Conservation (phyloP, 2,329 filamentous ascomycete genomes). For the Boeremia lycopersici region DNA sequence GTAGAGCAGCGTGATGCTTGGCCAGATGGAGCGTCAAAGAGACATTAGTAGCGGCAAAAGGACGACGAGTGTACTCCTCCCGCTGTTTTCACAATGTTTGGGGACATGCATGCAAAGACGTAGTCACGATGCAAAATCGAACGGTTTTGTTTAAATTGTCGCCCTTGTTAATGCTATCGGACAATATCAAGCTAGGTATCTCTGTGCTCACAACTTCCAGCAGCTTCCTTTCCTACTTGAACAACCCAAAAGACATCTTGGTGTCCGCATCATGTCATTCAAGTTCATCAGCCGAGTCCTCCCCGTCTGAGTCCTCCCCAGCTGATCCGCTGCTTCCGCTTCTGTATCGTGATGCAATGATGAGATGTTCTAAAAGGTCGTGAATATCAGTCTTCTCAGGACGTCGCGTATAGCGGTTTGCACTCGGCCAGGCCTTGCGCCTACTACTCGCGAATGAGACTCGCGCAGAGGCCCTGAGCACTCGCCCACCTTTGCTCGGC, state of each 20-base stretch:
- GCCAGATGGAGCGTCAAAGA: not conserved
- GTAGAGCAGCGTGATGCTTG: constrained; percentile 6
- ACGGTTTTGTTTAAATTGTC: not conserved
- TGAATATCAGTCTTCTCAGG: not conserved
- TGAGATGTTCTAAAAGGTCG: not conserved
- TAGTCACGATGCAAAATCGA: not conserved
- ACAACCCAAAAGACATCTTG: not conserved
- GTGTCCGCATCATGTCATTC: too few relatives aligned
- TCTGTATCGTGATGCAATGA: not conserved
- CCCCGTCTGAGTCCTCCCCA: not conserved
- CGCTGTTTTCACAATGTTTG: too few relatives aligned
- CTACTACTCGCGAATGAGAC: not conserved
- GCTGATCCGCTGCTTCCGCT: not conserved
- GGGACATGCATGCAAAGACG: not conserved
- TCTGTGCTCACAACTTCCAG: too few relatives aligned
- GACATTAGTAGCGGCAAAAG: too few relatives aligned
- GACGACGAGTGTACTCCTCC: too few relatives aligned
- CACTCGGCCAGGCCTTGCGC: not conserved
- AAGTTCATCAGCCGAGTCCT: not conserved
- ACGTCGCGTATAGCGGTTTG: not conserved
- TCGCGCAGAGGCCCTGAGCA: not conserved
- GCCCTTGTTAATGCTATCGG: not conserved
- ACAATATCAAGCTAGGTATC: too few relatives aligned
- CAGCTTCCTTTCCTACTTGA: not conserved
- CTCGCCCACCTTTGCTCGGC: not conserved